phyloP scores from a whole-genome alignment of 352 stramenopile genomes.

The Pythium dissimile region DNA sequence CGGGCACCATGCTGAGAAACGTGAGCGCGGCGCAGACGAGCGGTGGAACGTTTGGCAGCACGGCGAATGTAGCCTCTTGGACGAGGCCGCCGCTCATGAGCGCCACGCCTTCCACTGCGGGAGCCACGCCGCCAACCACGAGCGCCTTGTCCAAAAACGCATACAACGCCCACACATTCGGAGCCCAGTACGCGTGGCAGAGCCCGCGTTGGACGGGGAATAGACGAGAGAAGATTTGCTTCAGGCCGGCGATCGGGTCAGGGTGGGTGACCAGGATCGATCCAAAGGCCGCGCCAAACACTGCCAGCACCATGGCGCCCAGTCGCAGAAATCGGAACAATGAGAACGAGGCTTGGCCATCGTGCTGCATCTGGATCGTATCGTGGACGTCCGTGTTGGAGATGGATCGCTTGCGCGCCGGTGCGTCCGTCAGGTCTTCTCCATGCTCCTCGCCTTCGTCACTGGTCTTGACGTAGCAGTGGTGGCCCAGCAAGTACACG shows the following conservation, averaged over 20 bases:
- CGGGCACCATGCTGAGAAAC: conserved; percentile 74
- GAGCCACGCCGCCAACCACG: conserved; percentile 36
- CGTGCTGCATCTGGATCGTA: conserved; percentile 59
- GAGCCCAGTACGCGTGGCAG: conserved; percentile 98
- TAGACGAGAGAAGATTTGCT: conserved; percentile 91
- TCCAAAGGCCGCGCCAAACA: conserved; percentile 84
- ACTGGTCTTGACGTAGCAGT: conserved; percentile 63
- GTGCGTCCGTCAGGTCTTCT: too few species aligned
- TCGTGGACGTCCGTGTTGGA: conserved; percentile 66
- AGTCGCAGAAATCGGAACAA: conserved; percentile 78
- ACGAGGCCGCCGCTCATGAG: conserved; percentile 86
- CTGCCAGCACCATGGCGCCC: conserved; percentile 73
- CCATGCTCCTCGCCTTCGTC: conserved; percentile 15
- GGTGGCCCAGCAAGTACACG: conserved; percentile 92
- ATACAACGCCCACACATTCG: conserved; percentile 98
- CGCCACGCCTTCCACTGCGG: conserved; percentile 28
- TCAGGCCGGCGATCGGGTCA: conserved; percentile 44
- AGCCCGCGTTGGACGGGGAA: conserved; percentile 97
- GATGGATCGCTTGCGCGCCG: conserved; percentile 54
- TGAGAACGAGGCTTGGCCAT: conserved; percentile 55
- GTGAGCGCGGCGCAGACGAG: conserved; percentile 73
- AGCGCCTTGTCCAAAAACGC: conserved; percentile 86
- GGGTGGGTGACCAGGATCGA: conserved; percentile 54
- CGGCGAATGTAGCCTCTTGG: conserved; percentile 70
- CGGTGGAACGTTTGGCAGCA: conserved; percentile 68